phyloP scores from a whole-genome alignment of 441 rosid species.

The Theobroma grandiflorum region DNA sequence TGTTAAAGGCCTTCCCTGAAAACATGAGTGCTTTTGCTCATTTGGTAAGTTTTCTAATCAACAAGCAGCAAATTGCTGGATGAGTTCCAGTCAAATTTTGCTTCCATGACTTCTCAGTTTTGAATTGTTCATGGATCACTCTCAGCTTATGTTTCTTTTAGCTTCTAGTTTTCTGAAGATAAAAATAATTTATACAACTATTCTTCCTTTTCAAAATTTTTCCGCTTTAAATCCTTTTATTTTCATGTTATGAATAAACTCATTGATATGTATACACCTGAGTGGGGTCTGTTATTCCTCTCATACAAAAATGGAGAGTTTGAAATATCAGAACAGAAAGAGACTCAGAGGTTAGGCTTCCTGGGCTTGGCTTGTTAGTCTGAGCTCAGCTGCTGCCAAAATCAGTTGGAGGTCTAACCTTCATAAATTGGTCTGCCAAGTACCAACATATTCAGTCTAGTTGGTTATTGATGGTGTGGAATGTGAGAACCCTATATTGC shows the following conservation, averaged over 20 bases:
- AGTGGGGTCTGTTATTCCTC: background rate
- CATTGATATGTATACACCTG: background rate
- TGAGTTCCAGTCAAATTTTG: background rate
- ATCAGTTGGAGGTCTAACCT: background rate
- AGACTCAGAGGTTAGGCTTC: background rate
- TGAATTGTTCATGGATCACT: conserved; percentile 8
- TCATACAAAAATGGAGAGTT: background rate
- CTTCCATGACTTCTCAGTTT: background rate
- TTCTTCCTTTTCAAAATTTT: background rate
- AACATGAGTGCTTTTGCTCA: conserved; percentile 92
- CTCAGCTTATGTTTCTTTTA: conserved; percentile 4
- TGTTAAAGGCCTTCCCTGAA: conserved; percentile 78
- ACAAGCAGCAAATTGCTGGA: background rate
- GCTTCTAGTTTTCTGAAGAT: background rate
- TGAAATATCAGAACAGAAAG: conserved; percentile 11
- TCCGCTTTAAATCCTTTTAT: background rate
- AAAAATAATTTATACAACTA: background rate
- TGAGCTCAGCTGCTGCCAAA: conserved; percentile 3
- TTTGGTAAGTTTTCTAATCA: conserved; percentile 59
- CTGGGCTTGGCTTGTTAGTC: conserved; percentile 2
- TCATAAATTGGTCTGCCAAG: background rate
- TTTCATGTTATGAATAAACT: background rate
- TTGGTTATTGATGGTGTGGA: background rate
- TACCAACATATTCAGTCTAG: background rate
- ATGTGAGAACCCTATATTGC: background rate